phyloP scores from a whole-genome alignment of 805 yeast genomes.

The Scheffersomyces lignosus region DNA sequence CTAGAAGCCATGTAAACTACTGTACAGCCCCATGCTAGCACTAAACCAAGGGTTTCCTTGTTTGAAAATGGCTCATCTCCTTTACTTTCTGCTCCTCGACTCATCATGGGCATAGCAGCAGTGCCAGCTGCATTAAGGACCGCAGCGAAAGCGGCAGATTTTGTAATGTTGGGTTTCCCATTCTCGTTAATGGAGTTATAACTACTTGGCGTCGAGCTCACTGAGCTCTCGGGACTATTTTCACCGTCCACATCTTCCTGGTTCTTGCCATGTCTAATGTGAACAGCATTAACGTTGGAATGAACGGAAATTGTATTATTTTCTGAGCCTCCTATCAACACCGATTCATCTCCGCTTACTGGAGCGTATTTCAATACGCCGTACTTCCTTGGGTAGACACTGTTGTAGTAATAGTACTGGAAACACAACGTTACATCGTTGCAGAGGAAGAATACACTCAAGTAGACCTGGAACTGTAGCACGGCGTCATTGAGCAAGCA shows the following conservation, averaged over 20 bases:
- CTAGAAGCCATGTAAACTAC: slow-evolving; percentile 73
- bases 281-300: slow-evolving; percentile 7
- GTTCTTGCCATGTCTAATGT: slow-evolving; percentile 8
- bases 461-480: slow-evolving; percentile 37
- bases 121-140: slow-evolving; percentile 12
- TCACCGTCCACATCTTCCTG: slow-evolving; percentile 9
- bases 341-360: slow-evolving; percentile 1
- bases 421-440: slow-evolving; percentile 40
- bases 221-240: slow-evolving; percentile 10
- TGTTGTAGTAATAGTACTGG: slow-evolving; percentile 43
- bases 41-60: slow-evolving; percentile 8
- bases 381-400: slow-evolving; percentile 30
- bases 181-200: slow-evolving; percentile 1
- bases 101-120: slow-evolving; percentile 10
- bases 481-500: slow-evolving; percentile 40
- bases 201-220: slow-evolving; percentile 5
- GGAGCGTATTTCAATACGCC: slow-evolving; percentile 2
- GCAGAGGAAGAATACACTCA: slow-evolving; percentile 39
- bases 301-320: slow-evolving; percentile 2
- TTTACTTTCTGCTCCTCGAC: not conserved
- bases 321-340: not conserved
- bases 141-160: slow-evolving; percentile 10
- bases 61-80: slow-evolving; percentile 1
- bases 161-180: not conserved
- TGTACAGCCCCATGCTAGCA: slow-evolving; percentile 79